A percentile compares a stretch with the other conserved stretches of the same genome.
Evolutionary conservation across 352 stramenopile species (phyloP).

Genomic region (Globisporangium iwayamae): DNA sequence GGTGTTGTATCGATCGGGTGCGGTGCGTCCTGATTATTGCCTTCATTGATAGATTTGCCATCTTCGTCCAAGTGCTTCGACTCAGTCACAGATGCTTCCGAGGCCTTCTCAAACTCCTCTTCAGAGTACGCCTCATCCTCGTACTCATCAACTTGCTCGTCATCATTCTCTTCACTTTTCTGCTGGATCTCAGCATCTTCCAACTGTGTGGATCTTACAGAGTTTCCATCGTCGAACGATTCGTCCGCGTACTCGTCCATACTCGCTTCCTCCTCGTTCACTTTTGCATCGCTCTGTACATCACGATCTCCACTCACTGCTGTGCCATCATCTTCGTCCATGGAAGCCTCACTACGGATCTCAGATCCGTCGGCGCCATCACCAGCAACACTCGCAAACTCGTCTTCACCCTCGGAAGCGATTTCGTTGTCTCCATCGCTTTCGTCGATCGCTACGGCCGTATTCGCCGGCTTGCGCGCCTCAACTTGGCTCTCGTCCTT

Average conservation of each 20-base stretch:
- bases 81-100: constrained; percentile 4
- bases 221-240: constrained; percentile 37
- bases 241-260: constrained; percentile 44
- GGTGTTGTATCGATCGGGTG: neutral
- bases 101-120: constrained; percentile 33
- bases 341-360: neutral
- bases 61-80: neutral
- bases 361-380: neutral
- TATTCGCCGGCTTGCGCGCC: neutral
- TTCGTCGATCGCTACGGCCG: neutral
- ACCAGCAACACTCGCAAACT: neutral
- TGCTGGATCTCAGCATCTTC: neutral
- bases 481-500: neutral
- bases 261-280: constrained; percentile 10
- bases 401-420: constrained; percentile 6
- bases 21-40: neutral
- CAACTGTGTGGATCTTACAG: constrained; percentile 6
- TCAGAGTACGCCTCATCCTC: constrained; percentile 29
- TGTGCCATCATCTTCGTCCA: neutral
- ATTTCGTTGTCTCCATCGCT: constrained; percentile 3
- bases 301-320: no score
- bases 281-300: neutral
- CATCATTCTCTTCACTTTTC: neutral
- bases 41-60: neutral
- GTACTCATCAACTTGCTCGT: neutral